Base-by-base conservation (phyloP, 2,329 filamentous ascomycete genomes). In the Fusarium virguliforme region DNA sequence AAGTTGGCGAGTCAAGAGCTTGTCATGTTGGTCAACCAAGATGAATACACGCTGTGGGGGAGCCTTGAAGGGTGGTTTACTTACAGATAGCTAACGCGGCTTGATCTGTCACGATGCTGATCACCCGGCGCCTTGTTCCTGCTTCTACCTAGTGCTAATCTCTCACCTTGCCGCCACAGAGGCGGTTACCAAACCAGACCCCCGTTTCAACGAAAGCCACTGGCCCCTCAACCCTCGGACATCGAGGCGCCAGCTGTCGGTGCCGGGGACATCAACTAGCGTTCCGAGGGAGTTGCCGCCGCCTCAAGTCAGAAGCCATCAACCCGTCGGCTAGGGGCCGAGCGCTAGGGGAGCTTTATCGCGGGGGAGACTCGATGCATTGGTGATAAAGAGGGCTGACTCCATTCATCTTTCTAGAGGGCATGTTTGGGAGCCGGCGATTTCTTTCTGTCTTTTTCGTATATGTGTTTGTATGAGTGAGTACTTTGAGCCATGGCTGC, bases 111-210 rank as follows among this genome's bases (percentile, higher is more conserved):
- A 48, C 13, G 24, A 24, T 54, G 22, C 4, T 37, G 32, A 12
- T 54, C 50, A 28, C 50, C 50, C 18, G 30, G 32, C 10, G 10
- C 24, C 26, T 41, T 41, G 54, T 41, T 41, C 54, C 54, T 57
- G 54, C 50, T 54, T 54, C 32, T 7, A 24, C n/a, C 32, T 54
- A 54, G 50, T 26, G 50, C 32, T 54, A 32, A n/a, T 54, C 34
- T 2, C 4, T 15, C 48, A 18, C 18, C 2, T 18, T 18, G 18
- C 18, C 18, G 18, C 18, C 18, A 18, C 18, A 18, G 18, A 18
- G 18, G 18, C 18, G 18, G 18, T 18, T 18, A 18, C 18, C 18
- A 18, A 18, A 18, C 18, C 18, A 18, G 18, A 18, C 18, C 18
- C 43, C 43, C 43, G 43, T 48, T 48, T 48, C 24, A 28, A 18